Evolutionary conservation across 1,139 yeast species (phyloP), one percentile per base, ranked within the genome.

Genomic region (Schizosaccharomyces versatilis): DNA sequence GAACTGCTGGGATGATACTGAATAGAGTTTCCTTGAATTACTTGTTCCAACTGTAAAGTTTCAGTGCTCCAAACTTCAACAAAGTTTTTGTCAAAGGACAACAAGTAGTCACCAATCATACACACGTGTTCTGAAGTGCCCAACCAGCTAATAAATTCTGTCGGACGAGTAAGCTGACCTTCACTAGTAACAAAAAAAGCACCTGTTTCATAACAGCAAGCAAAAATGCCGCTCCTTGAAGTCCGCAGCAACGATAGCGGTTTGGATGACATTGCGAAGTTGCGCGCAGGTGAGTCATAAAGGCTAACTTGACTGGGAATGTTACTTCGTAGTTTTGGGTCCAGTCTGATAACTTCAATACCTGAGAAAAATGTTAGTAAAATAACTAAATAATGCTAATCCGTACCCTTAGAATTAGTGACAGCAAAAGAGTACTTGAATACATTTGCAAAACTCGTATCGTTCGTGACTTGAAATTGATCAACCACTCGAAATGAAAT

Each of bases 11-110:
- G n/a, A 32, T 44, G 38, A 14, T 17, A 32, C 19, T 32, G 19
- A 32, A 44, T 44, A 6, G 19, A n/a, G 38, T 44, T 44, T 49
- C 52, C 52, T 14, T 49, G 52, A 19, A 49, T 39, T 8, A 49
- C 8, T 39, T 49, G 52, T 36, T 14, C 41, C n/a, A 36, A 38
- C 17, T 49, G 32, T 24, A 14, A 32, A 2, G 42, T 24, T 10
- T 24, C 39, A 32, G 52, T 15, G 42, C 36, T 39, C 52, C 52
- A 49, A 32, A 49, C 36, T 24, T 49, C 52, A n/a, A 49, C 19
- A 14, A 49, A 38, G n/a, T 49, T 38, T 7, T 39, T 32, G 38
- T 24, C 38, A 32, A 49, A 49, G 32, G 52, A 36, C 6, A 49
- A 12, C n/a, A 49, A 24, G 41, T 49, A 49, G 32, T 38, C 42